phyloP scores from a whole-genome alignment of 2,329 filamentous ascomycete genomes.

The Aspergillus sp. region DNA sequence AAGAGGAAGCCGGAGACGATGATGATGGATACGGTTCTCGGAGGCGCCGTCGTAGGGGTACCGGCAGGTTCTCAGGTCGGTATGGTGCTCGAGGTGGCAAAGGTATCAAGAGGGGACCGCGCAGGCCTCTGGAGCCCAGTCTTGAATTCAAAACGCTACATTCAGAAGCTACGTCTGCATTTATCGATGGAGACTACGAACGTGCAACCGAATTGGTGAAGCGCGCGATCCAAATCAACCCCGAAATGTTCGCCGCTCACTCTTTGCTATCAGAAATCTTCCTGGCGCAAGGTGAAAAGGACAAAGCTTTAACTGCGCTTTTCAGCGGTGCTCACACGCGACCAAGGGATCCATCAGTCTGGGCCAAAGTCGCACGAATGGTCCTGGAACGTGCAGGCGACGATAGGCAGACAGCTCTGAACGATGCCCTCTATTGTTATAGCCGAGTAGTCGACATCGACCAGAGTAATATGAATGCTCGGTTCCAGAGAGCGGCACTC shows the following conservation, averaged over 20 bases:
- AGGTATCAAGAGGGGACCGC: slow-evolving; percentile 41
- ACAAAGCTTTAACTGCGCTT: slow-evolving; percentile 51
- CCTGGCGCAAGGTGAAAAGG: slow-evolving; percentile 48
- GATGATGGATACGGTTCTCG: slow-evolving; percentile 17
- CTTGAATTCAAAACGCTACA: slow-evolving; percentile 43
- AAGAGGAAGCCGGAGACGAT: slow-evolving; percentile 18
- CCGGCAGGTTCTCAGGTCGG: slow-evolving; percentile 29
- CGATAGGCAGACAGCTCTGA: slow-evolving; percentile 35
- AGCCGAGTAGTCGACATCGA: slow-evolving; percentile 49
- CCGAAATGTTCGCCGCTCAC: slow-evolving; percentile 57
- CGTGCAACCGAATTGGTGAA: slow-evolving; percentile 38
- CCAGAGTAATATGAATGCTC: slow-evolving; percentile 45
- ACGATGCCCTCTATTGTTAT: slow-evolving; percentile 49
- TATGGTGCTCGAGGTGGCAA: slow-evolving; percentile 37
- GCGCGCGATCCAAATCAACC: slow-evolving; percentile 50
- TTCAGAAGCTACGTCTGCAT: slow-evolving; percentile 42
- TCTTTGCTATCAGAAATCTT: slow-evolving; percentile 55
- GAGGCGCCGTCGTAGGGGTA: slow-evolving; percentile 24
- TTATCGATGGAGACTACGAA: slow-evolving; percentile 43
- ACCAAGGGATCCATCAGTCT: slow-evolving; percentile 49
- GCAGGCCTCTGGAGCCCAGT: slow-evolving; percentile 42
- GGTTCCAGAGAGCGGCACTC: slow-evolving; percentile 50
- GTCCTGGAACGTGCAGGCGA: slow-evolving; percentile 46
- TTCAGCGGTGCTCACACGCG: slow-evolving; percentile 54
- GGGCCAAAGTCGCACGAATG: slow-evolving; percentile 51